phyloP scores from a whole-genome alignment of 169 alveolate genomes.

The Eimeria tenella region DNA sequence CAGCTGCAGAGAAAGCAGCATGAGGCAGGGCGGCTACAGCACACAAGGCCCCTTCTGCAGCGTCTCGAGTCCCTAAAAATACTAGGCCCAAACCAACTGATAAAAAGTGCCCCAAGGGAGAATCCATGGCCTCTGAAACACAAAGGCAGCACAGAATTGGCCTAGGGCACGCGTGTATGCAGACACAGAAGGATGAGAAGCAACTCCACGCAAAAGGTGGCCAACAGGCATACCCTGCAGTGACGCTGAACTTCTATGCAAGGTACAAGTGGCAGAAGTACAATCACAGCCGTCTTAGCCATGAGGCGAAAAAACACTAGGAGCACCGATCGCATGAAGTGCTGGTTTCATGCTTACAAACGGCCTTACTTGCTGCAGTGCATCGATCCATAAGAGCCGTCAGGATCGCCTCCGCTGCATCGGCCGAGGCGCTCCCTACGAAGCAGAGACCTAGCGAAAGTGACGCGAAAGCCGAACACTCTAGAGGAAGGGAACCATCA shows the following conservation, averaged over 20 bases:
- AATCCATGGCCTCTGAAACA: slow-evolving; percentile 74
- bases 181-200: too few species aligned
- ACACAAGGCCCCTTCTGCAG: slow-evolving; percentile 93
- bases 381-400: slow-evolving; percentile 93
- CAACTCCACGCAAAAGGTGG: too few species aligned
- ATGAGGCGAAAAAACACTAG: too few species aligned
- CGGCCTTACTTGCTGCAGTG: slow-evolving; percentile 77
- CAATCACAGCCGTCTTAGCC: too few species aligned
- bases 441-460: slow-evolving; percentile 97
- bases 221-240: too few species aligned
- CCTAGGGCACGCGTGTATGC: too few species aligned
- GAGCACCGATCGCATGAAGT: too few species aligned
- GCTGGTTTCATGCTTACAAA: too few species aligned
- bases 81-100: slow-evolving; percentile 95
- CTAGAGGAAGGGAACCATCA: slow-evolving; percentile 84
- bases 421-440: slow-evolving; percentile 96
- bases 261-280: too few species aligned
- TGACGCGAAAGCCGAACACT: slow-evolving; percentile 97
- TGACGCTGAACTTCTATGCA: too few species aligned
- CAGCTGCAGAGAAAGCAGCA: slow-evolving; percentile 69
- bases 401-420: slow-evolving; percentile 95
- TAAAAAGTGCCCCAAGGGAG: slow-evolving; percentile 78
- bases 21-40: slow-evolving; percentile 90
- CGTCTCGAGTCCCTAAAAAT: slow-evolving; percentile 94
- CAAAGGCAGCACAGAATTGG: background rate